Evolutionary conservation across 2,329 filamentous ascomycete genomes (phyloP).

Genomic region (Botrytis deweyae): DNA sequence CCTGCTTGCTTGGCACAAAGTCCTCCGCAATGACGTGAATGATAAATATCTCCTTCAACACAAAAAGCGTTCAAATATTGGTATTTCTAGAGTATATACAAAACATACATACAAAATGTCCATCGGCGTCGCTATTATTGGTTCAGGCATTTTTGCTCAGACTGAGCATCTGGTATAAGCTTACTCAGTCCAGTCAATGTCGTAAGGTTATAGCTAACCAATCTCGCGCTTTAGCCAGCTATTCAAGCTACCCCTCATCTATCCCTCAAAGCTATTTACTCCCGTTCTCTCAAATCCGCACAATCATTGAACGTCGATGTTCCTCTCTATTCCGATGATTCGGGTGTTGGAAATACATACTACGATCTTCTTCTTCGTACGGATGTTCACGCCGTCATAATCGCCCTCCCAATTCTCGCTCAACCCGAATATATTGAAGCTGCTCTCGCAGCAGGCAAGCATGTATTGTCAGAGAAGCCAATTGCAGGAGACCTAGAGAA

Average conservation of each 20-base stretch:
- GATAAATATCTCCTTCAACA: background rate
- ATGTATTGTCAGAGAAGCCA: conserved; percentile 56
- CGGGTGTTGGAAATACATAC: conserved; percentile 45
- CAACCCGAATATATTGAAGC: conserved; percentile 51
- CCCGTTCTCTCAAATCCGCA: conserved; percentile 39
- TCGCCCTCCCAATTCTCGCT: conserved; percentile 50
- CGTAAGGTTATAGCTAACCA: conserved; percentile 4
- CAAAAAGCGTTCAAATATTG: background rate
- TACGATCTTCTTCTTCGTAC: conserved; percentile 38
- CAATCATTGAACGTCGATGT: conserved; percentile 44
- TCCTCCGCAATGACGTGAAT: background rate
- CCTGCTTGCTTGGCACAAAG: background rate
- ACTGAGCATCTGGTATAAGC: conserved; percentile 54
- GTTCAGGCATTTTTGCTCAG: conserved; percentile 61
- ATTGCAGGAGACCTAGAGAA: conserved; percentile 50
- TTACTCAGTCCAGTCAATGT: conserved; percentile 24
- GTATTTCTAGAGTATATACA: background rate
- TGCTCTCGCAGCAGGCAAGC: conserved; percentile 52
- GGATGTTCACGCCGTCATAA: conserved; percentile 40
- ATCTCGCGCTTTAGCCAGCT: conserved; percentile 49
- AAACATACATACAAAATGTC: conserved; percentile 35
- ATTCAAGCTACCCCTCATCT: conserved; percentile 53
- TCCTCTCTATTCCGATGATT: conserved; percentile 39
- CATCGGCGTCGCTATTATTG: conserved; percentile 59
- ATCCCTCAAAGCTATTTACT: conserved; percentile 50